phyloP scores from a whole-genome alignment of 2,329 filamentous ascomycete genomes.

The Aureobasidium sp. region DNA sequence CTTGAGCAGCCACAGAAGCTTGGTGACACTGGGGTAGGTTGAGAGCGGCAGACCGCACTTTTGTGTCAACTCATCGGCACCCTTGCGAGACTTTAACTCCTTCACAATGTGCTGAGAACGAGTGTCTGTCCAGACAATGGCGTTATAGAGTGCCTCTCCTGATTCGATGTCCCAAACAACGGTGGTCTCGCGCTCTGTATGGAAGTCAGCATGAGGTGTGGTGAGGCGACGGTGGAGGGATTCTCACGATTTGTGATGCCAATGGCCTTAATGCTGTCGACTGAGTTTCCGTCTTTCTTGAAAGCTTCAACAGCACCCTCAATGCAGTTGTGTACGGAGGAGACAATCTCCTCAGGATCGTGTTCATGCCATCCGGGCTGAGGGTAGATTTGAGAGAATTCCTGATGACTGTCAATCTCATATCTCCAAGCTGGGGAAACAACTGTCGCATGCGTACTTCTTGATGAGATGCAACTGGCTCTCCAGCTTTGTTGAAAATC shows the following conservation, averaged over 20 bases:
- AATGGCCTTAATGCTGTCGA: slow-evolving; percentile 63
- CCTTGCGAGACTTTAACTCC: slow-evolving; percentile 60
- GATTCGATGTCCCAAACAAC: slow-evolving; percentile 76
- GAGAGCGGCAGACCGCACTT: slow-evolving; percentile 76
- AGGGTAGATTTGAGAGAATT: slow-evolving; percentile 78
- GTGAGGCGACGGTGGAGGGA: accelerated
- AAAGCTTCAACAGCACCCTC: slow-evolving; percentile 67
- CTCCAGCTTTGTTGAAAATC: slow-evolving; percentile 74
- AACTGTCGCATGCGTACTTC: slow-evolving; percentile 31
- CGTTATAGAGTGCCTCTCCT: slow-evolving; percentile 72
- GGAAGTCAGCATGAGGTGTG: background rate
- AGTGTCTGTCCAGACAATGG: slow-evolving; percentile 87
- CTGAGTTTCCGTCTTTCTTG: slow-evolving; percentile 56
- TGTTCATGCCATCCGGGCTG: slow-evolving; percentile 92
- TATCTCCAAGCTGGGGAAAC: background rate
- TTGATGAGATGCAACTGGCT: slow-evolving; percentile 74
- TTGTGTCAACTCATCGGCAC: slow-evolving; percentile 59
- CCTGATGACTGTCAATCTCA: slow-evolving; percentile 25
- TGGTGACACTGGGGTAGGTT: slow-evolving; percentile 81
- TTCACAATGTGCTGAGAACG: slow-evolving; percentile 67
- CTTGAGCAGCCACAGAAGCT: slow-evolving; percentile 73
- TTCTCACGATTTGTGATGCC: slow-evolving; percentile 63
- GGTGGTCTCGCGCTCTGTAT: slow-evolving; percentile 69
- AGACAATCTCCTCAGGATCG: slow-evolving; percentile 67
- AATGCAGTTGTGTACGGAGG: slow-evolving; percentile 70